Conservation (phyloP, 78 protist genomes). For the Blattamonas nauphoetae region DNA sequence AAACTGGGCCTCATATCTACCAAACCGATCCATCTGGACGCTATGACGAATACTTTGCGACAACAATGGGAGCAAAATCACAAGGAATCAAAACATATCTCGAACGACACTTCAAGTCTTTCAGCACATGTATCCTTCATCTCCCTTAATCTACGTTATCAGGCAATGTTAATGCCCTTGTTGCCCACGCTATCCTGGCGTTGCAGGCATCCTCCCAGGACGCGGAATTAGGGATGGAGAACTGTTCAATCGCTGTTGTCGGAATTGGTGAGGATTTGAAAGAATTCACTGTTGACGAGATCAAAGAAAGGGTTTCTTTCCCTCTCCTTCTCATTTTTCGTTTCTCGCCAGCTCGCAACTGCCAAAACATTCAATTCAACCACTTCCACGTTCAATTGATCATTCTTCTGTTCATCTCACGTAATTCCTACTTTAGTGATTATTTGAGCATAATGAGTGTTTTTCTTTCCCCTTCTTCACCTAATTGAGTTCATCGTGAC, state of each 20-base stretch:
- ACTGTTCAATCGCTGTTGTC: conserved; percentile 2
- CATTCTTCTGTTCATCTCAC: too few relatives aligned
- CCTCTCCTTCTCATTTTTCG: not conserved
- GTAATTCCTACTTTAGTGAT: too few relatives aligned
- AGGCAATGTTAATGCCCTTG: not conserved
- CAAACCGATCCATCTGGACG: conserved; percentile 3
- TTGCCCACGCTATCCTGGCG: not conserved
- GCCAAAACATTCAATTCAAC: too few relatives aligned
- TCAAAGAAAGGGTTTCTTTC: not conserved
- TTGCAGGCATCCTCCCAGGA: not conserved
- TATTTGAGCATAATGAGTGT: too few relatives aligned
- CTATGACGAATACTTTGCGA: not conserved
- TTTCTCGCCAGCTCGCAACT: too few relatives aligned
- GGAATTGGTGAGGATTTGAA: conserved; percentile 5
- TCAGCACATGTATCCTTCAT: not conserved
- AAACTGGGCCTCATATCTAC: conserved; percentile 8
- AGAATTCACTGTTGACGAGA: not conserved
- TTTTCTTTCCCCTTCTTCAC: too few relatives aligned
- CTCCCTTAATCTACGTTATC: not conserved
- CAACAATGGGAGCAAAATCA: not conserved
- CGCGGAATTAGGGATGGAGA: not conserved
- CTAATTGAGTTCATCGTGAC: too few relatives aligned
- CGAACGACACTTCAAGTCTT: conserved; percentile 4
- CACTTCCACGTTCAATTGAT: too few relatives aligned
- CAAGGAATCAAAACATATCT: not conserved